Conservation (phyloP, 441 rosid genomes). For the Manihot esculenta region DNA sequence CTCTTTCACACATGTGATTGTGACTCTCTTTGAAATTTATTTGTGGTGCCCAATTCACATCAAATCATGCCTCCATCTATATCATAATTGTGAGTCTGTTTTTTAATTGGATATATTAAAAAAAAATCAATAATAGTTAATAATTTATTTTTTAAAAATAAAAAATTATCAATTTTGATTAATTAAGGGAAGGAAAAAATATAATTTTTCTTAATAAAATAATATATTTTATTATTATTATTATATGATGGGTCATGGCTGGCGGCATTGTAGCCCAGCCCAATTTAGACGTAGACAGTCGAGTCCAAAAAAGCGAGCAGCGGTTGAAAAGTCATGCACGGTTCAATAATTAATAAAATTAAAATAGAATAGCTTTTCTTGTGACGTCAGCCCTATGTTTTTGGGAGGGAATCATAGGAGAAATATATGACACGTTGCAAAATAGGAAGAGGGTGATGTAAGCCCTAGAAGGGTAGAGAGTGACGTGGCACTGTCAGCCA, state of each 20-base stretch:
- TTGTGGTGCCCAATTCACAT: conserved; percentile 1
- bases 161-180: too few species aligned
- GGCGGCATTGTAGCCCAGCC: conserved; percentile 20
- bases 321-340: conserved; percentile 21
- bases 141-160: too few species aligned
- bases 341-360: too few species aligned
- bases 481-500: conserved; percentile 30
- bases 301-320: conserved; percentile 21
- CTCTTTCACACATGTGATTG: conserved; percentile 5
- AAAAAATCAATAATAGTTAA: too few species aligned
- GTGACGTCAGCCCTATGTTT: not conserved
- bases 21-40: conserved; percentile 3
- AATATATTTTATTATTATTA: not conserved
- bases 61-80: not conserved
- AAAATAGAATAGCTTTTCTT: not conserved
- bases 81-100: not conserved
- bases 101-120: too few species aligned
- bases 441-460: not conserved
- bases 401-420: not conserved
- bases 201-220: too few species aligned
- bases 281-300: not conserved
- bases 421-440: not conserved
- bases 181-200: too few species aligned
- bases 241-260: not conserved
- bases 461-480: conserved; percentile 10